Evolutionary conservation across 441 rosid genomes (phyloP).

Genomic region (Biscutella laevigata): DNA sequence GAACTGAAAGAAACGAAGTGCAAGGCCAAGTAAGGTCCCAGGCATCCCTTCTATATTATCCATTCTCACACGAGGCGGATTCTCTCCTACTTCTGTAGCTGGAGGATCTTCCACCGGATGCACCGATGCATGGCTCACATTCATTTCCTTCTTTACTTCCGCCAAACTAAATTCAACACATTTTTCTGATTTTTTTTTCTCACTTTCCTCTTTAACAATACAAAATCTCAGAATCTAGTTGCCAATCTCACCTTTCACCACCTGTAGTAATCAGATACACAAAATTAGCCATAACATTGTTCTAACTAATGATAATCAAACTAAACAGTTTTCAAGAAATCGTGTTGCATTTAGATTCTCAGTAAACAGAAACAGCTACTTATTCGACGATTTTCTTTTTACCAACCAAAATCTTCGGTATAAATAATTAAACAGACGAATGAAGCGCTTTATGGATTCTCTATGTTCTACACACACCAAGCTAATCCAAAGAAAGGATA

Average conservation of each 20-base stretch:
- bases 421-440: no score
- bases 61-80: slow-evolving; percentile 62
- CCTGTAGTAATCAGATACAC: slow-evolving; percentile 10
- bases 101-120: slow-evolving; percentile 89
- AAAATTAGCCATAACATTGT: slow-evolving; percentile 8
- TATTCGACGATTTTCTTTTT: no score
- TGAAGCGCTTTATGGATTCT: no score
- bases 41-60: slow-evolving; percentile 81
- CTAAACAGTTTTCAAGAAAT: no score
- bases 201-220: neutral
- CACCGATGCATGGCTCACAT: slow-evolving; percentile 61
- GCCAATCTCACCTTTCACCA: neutral
- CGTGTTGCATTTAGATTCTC: neutral
- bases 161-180: slow-evolving; percentile 4
- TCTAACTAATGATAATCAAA: neutral
- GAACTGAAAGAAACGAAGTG: slow-evolving; percentile 56
- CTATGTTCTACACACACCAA: no score
- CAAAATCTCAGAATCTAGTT: neutral
- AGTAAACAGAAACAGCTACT: no score
- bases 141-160: slow-evolving; percentile 29
- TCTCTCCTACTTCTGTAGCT: slow-evolving; percentile 30
- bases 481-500: no score
- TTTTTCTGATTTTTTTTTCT: neutral
- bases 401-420: no score
- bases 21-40: slow-evolving; percentile 66